Base-by-base conservation (phyloP, 805 yeast genomes). In the Saturnispora bothae region DNA sequence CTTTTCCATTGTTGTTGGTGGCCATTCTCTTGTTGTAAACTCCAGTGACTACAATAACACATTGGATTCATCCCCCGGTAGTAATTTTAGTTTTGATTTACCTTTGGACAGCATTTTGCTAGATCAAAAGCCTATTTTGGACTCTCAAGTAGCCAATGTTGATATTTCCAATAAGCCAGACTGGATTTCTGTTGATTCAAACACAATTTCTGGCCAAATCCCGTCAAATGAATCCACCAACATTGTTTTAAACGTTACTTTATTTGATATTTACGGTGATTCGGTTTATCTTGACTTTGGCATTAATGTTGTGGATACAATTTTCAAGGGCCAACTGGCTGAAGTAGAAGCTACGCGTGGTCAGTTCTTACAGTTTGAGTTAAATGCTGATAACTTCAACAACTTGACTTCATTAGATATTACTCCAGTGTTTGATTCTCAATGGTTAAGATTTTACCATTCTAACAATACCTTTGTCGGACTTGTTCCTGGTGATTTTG, bases 1-100 rank as follows among this genome's bases (percentile, higher is more conserved):
- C 22, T 92, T 92, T 61, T 66, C 73, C 43, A 63, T 92, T 27
- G 63, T 80, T 19, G 80, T 89, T 27, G 98, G 98, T 30, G 95
- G 94, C 8, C 96, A 92, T 56, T 78, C 73, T 44, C 67, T 92
- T 45, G 69, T 85, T 28, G 78, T 92, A 1, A 65, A 77, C 17
- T 53, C 76, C 28, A 72, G 81, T 42, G 68, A 69, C 34, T 40
- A 38, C 16, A 19, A 28, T 10, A 39, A 34, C 13, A 59, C 74
- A 21, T 57, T 66, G 17, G 82, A 83, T 48, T 88, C 85, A 2
- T 79, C 92, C 5, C 70, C 68, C 17, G 74, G 76, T 33, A 68
- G 72, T 25, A 49, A 57, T 1, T 67, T 89, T 48, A 51, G 65
- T 19, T 67, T 73, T 42, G 54, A 65, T 2, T 62, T 86, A 17